phyloP scores from a whole-genome alignment of 2,329 filamentous ascomycete species.

The Davidsoniella australis region DNA sequence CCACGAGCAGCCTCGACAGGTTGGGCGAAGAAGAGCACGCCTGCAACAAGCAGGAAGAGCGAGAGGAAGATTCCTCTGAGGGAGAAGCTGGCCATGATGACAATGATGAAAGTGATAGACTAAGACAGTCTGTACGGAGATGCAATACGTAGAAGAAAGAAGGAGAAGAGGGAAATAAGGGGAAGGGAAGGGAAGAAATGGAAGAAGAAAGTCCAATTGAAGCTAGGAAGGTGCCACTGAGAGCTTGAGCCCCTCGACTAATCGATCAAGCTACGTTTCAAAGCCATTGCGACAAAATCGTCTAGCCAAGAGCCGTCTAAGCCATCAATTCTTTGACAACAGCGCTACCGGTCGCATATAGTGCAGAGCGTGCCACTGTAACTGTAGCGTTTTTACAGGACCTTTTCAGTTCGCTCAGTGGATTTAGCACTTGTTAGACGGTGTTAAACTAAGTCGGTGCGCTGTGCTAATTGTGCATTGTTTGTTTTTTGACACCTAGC shows the following conservation, averaged over 20 bases:
- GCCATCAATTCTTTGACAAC: no score
- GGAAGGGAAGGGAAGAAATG: slow-evolving; percentile 2
- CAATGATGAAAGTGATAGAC: slow-evolving; percentile 32
- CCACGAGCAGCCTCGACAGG: slow-evolving; percentile 62
- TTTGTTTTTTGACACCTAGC: neutral
- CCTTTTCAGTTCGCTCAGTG: no score
- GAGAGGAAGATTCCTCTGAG: slow-evolving; percentile 54
- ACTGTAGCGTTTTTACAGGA: no score
- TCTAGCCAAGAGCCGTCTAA: no score
- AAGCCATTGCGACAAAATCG: neutral
- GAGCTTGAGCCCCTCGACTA: slow-evolving; percentile 7
- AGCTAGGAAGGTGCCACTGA: neutral
- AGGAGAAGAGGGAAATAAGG: slow-evolving; percentile 14
- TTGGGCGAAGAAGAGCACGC: slow-evolving; percentile 60
- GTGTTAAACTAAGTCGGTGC: no score
- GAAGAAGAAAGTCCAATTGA: neutral
- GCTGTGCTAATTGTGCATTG: neutral
- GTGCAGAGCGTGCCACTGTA: no score
- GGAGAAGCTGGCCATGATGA: slow-evolving; percentile 29
- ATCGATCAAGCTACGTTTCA: slow-evolving; percentile 12
- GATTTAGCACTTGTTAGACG: no score
- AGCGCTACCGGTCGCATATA: no score
- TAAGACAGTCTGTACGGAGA: neutral
- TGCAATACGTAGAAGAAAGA: slow-evolving; percentile 4
- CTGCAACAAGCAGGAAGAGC: slow-evolving; percentile 57